Evolutionary conservation across 441 rosid species (phyloP), one percentile per base, ranked within the genome.

Genomic region (Francoa sonchifolia): DNA sequence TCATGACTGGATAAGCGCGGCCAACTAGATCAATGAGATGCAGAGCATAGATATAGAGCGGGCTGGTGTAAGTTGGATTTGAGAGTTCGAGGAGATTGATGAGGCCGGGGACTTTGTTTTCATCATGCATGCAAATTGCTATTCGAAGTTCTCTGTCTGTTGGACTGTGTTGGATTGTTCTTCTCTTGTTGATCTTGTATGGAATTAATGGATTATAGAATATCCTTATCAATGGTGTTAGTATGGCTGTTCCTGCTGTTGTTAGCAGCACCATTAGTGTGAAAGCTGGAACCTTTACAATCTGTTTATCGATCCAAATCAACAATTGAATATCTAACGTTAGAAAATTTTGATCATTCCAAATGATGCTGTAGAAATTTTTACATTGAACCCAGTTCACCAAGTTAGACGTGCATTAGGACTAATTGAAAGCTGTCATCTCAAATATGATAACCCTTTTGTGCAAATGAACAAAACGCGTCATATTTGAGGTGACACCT

Each of bases 151-250:
- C 64, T 1, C 67, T 39, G 16, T 22, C 37, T 1, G 54, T 68
- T 2, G 79, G 56, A 12, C 66, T 71, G 51, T 82, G 92, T 12
- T 79, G 96, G 56, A 82, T 68, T 14, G 92, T 82, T 18, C 88
- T 76, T 48, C 76, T 67, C 28, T 51, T 74, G 62, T 61, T 80
- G 4, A 72, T 64, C 72, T 72, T 69, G 51, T 79, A 82, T 19
- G 92, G 96, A 44, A 53, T 70, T 1, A 72, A 53, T 26, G 92
- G 94, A 49, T 87, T 79, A 10, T 79, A 79, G 8, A 87, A 59
- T 19, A 74, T 23, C 62, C 65, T 50, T 3, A 77, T 77, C 19
- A 73, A 19, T 0, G 83, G 83, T 2, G 78, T 35, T 0, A 38
- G 36, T 33, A 62, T 6, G 25, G 47, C 73, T 1, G 72, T 76